Conservation (phyloP, 2,329 filamentous ascomycete species). For the Pseudogymnoascus sp. region DNA sequence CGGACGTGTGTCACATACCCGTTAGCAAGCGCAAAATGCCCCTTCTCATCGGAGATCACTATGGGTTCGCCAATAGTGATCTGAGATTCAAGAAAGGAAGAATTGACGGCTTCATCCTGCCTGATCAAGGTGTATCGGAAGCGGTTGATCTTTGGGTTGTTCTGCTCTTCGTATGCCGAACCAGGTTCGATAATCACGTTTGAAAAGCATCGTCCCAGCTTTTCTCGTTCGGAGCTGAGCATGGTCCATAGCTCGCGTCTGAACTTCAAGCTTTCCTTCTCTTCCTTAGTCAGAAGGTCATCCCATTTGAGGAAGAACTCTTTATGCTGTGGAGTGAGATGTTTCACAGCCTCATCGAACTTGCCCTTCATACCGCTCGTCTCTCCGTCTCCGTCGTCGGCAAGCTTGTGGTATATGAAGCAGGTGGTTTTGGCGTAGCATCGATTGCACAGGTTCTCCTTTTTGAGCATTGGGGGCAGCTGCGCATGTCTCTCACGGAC, state of each 20-base stretch:
- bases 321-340: slow-evolving; percentile 65
- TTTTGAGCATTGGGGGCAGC: slow-evolving; percentile 78
- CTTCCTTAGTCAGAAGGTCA: slow-evolving; percentile 82
- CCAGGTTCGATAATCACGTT: slow-evolving; percentile 76
- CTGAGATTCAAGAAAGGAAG: slow-evolving; percentile 88
- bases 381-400: slow-evolving; percentile 74
- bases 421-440: slow-evolving; percentile 90
- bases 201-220: slow-evolving; percentile 80
- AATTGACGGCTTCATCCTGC: slow-evolving; percentile 47
- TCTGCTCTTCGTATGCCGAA: slow-evolving; percentile 59
- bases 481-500: slow-evolving; percentile 71
- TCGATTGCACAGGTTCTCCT: slow-evolving; percentile 68
- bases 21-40: slow-evolving; percentile 89
- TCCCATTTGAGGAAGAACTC: slow-evolving; percentile 96
- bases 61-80: slow-evolving; percentile 81
- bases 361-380: slow-evolving; percentile 72
- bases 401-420: slow-evolving; percentile 87
- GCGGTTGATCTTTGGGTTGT: slow-evolving; percentile 78
- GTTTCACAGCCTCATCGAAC: slow-evolving; percentile 71
- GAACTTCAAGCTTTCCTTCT: slow-evolving; percentile 79
- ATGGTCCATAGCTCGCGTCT: slow-evolving; percentile 94
- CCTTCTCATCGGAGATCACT: slow-evolving; percentile 91
- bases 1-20: slow-evolving; percentile 77
- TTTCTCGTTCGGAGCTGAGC: slow-evolving; percentile 80
- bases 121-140: slow-evolving; percentile 83